Evolutionary conservation across 2,329 filamentous ascomycete species (phyloP).

Genomic region (Pezicula carpinea): DNA sequence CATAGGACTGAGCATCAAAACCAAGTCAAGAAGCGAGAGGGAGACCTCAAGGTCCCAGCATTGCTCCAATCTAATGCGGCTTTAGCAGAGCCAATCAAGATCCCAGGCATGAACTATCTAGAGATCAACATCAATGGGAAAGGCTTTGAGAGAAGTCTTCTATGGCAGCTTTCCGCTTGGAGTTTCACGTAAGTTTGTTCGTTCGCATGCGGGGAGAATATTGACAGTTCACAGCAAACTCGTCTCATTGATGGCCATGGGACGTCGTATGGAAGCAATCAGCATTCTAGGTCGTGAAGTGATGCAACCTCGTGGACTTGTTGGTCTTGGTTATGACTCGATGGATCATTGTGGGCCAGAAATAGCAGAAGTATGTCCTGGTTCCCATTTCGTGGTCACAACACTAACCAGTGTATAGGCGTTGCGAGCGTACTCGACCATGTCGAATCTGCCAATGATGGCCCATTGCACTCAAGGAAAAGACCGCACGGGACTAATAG

Average conservation of each 20-base stretch:
- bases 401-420: constrained; percentile 26
- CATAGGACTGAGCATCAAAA: constrained; percentile 67
- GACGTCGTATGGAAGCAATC: constrained; percentile 66
- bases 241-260: constrained; percentile 56
- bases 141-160: constrained; percentile 61
- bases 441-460: constrained; percentile 56
- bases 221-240: constrained; percentile 43
- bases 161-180: constrained; percentile 64
- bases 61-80: constrained; percentile 44
- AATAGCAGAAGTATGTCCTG: constrained; percentile 41
- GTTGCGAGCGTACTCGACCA: constrained; percentile 43
- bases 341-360: constrained; percentile 63
- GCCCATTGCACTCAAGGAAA: constrained; percentile 89
- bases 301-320: constrained; percentile 67
- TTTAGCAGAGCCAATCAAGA: constrained; percentile 51
- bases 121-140: constrained; percentile 70
- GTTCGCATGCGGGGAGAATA: neutral
- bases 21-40: constrained; percentile 57
- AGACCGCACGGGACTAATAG: constrained; percentile 71
- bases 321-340: constrained; percentile 65
- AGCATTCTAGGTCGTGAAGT: constrained; percentile 64
- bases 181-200: constrained; percentile 49
- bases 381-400: constrained; percentile 1
- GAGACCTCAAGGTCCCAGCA: constrained; percentile 39
- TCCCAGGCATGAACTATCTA: constrained; percentile 58